These are phyloP conservation scores for Tricholoma hemisulphureum DNA, from an alignment of 768 basidiomycete genomes.

Conservation along the genomic window DNA sequence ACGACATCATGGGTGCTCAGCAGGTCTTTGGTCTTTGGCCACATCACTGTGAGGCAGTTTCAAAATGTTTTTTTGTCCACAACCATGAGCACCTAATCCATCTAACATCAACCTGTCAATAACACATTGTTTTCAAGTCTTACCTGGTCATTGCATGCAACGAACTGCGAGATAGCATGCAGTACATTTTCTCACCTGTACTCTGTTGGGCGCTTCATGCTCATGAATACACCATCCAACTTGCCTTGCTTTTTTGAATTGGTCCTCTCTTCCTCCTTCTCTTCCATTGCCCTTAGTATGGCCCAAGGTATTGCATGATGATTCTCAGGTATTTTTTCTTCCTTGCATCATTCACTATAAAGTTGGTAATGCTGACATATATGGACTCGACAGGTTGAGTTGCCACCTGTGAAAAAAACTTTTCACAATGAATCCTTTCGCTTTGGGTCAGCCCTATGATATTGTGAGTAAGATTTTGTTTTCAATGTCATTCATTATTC, in stretches of 20 bases:
- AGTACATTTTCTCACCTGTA: not conserved
- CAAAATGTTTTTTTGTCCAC: not conserved
- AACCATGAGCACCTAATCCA: not conserved
- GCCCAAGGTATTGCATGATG: slow-evolving; percentile 10
- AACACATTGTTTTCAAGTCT: not conserved
- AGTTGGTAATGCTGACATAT: too few relatives aligned
- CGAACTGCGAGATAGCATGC: not conserved
- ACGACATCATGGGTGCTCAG: not conserved
- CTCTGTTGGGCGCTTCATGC: not conserved
- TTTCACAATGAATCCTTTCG: too few relatives aligned
- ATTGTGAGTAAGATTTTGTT: too few relatives aligned
- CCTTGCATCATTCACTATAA: too few relatives aligned
- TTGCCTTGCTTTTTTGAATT: slow-evolving; percentile 6
- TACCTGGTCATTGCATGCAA: slow-evolving; percentile 4
- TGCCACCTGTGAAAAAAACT: too few relatives aligned
- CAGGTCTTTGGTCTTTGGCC: not conserved
- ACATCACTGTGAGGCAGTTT: not conserved
- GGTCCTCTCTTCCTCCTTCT: not conserved
- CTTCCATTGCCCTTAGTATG: slow-evolving; percentile 8
- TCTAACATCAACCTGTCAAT: not conserved
- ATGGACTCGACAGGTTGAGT: too few relatives aligned
- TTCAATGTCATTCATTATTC: too few relatives aligned
- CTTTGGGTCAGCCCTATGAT: too few relatives aligned
- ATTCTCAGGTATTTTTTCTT: not conserved
- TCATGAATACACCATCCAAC: not conserved